Percentiles rank a stretch among this genome's conserved stretches.
Evolutionary conservation across 371 early-diverging fungal species (phyloP).

Genomic region (Batrachochytrium dendrobatidis): DNA sequence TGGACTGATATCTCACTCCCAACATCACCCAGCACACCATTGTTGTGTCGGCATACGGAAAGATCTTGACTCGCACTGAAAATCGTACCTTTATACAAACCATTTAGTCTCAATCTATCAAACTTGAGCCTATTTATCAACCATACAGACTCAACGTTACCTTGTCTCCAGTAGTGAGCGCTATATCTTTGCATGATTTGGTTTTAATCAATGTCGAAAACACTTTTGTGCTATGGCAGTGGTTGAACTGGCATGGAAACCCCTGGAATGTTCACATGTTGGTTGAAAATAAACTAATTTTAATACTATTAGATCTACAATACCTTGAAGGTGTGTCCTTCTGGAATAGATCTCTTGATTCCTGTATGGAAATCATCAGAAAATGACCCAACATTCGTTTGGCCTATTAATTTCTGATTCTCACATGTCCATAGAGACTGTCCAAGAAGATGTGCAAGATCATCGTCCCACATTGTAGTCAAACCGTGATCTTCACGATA

Average conservation of each 20-base stretch:
- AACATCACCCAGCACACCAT: constrained; percentile 34
- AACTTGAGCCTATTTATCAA: too few relatives aligned
- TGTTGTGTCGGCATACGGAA: constrained; percentile 21
- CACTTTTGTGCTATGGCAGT: constrained; percentile 17
- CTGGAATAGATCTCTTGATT: constrained; percentile 26
- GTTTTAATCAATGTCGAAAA: constrained; percentile 16
- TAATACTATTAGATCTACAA: too few relatives aligned
- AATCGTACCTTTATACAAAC: too few relatives aligned
- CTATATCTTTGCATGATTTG: constrained; percentile 15
- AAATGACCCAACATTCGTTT: not conserved
- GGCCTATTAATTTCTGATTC: constrained; percentile 12
- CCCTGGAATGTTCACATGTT: constrained; percentile 15
- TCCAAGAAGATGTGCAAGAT: constrained; percentile 15
- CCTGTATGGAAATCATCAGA: constrained; percentile 24
- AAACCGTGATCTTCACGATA: constrained; percentile 26
- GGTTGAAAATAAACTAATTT: too few relatives aligned
- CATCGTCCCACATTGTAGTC: constrained; percentile 20
- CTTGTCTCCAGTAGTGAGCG: constrained; percentile 28
- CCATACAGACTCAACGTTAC: too few relatives aligned
- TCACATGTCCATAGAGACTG: constrained; percentile 28
- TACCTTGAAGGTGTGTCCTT: constrained; percentile 35
- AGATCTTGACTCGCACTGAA: constrained; percentile 18
- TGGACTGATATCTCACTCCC: constrained; percentile 15
- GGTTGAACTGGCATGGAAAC: constrained; percentile 29
- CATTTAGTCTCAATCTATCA: too few relatives aligned